A percentile compares a stretch with the other conserved stretches of the same genome.
phyloP scores from a whole-genome alignment of 1,284 basidiomycete genomes.

The Melanopsichium pennsylvanicum region DNA sequence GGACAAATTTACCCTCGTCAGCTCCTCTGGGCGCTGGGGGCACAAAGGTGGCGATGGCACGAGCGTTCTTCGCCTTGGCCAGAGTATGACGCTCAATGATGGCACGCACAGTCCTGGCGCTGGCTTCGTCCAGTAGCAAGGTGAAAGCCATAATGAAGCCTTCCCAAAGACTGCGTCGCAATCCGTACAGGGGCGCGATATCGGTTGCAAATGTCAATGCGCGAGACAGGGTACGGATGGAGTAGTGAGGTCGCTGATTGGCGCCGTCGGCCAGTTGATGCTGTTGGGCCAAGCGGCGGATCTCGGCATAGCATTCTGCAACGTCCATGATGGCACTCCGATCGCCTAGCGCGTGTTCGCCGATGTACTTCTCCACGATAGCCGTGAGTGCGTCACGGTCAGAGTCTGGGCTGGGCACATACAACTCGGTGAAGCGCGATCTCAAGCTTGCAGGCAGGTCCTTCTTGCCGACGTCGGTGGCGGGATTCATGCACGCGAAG shows the following conservation, averaged over 20 bases:
- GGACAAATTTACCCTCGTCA: slow-evolving; percentile 68
- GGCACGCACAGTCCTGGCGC: slow-evolving; percentile 74
- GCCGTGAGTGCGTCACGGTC: slow-evolving; percentile 88
- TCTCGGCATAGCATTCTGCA: slow-evolving; percentile 85
- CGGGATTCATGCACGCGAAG: slow-evolving; percentile 99
- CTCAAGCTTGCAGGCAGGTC: slow-evolving; percentile 91
- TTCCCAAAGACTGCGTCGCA: slow-evolving; percentile 88
- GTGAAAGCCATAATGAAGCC: slow-evolving; percentile 97
- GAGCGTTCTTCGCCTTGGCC: slow-evolving; percentile 78
- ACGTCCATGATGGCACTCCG: slow-evolving; percentile 87
- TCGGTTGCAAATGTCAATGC: slow-evolving; percentile 90
- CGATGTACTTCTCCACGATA: slow-evolving; percentile 91
- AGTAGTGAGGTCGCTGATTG: slow-evolving; percentile 94
- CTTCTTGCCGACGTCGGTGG: slow-evolving; percentile 97
- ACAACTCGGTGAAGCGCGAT: slow-evolving; percentile 92
- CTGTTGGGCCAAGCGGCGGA: slow-evolving; percentile 80
- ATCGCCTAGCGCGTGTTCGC: slow-evolving; percentile 82
- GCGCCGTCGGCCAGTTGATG: slow-evolving; percentile 93
- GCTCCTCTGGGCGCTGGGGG: slow-evolving; percentile 48
- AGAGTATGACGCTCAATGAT: slow-evolving; percentile 84
- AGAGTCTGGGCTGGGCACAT: slow-evolving; percentile 89
- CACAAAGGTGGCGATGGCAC: slow-evolving; percentile 49
- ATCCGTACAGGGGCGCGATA: slow-evolving; percentile 77
- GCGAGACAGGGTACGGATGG: slow-evolving; percentile 92
- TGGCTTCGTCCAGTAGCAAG: slow-evolving; percentile 85